phyloP scores from a whole-genome alignment of 2,329 filamentous ascomycete genomes.

The Rhynchosporium agropyri region DNA sequence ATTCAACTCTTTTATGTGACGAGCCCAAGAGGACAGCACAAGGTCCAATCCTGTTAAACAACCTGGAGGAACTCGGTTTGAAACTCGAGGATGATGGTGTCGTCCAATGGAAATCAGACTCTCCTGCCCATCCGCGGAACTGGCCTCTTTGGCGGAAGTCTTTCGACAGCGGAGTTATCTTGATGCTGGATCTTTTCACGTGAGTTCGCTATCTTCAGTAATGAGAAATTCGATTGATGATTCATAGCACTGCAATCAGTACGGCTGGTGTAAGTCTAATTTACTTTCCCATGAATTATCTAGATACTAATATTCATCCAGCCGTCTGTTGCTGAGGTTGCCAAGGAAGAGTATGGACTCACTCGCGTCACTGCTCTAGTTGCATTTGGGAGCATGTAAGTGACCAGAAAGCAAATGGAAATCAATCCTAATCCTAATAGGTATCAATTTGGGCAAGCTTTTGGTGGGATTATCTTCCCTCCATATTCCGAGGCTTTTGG shows the following conservation, averaged over 20 bases:
- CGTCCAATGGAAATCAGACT: slow-evolving; percentile 22
- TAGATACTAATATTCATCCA: not conserved
- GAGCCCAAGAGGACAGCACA: no score
- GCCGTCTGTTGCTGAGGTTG: slow-evolving; percentile 22
- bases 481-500: slow-evolving; percentile 46
- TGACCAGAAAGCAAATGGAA: not conserved
- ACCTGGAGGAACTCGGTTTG: slow-evolving; percentile 14
- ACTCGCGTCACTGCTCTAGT: slow-evolving; percentile 14
- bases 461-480: slow-evolving; percentile 46
- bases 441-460: slow-evolving; percentile 45
- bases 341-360: slow-evolving; percentile 20
- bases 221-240: slow-evolving; percentile 3
- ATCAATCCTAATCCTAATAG: slow-evolving; percentile 22
- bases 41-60: not conserved
- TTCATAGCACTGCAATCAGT: slow-evolving; percentile 19
- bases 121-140: slow-evolving; percentile 22
- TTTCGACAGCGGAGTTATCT: slow-evolving; percentile 19
- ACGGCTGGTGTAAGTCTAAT: slow-evolving; percentile 21
- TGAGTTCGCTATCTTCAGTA: not conserved
- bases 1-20: not conserved
- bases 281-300: not conserved
- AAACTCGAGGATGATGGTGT: slow-evolving; percentile 17
- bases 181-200: slow-evolving; percentile 28
- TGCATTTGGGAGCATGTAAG: slow-evolving; percentile 25
- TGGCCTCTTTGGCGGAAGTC: slow-evolving; percentile 21